Conservation (phyloP, 2,329 filamentous ascomycete genomes). For the Exophiala sideris region DNA sequence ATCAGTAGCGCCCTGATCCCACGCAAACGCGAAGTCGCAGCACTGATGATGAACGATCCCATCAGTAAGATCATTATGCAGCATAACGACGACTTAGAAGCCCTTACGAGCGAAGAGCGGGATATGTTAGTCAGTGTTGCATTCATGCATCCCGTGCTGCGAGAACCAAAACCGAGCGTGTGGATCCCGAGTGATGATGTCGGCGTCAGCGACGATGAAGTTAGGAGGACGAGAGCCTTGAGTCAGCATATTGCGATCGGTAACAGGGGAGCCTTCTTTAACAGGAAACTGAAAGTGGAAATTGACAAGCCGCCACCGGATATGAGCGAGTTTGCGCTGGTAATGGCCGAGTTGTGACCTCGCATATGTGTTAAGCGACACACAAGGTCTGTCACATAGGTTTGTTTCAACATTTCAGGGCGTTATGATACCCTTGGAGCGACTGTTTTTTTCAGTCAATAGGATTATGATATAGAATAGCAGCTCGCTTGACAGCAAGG, state of each 20-base stretch:
- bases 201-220: slow-evolving; percentile 27
- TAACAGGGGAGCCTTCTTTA: slow-evolving; percentile 28
- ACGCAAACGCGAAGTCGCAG: slow-evolving; percentile 10
- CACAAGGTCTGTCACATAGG: slow-evolving; percentile 20
- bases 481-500: too few species aligned
- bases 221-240: slow-evolving; percentile 23
- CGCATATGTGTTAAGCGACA: slow-evolving; percentile 7
- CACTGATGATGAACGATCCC: slow-evolving; percentile 18
- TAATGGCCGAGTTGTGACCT: slow-evolving; percentile 29
- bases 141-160: slow-evolving; percentile 28
- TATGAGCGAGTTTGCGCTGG: slow-evolving; percentile 31
- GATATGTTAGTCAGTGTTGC: slow-evolving; percentile 27
- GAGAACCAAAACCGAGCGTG: slow-evolving; percentile 25
- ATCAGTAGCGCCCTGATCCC: slow-evolving; percentile 11
- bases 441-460: background rate
- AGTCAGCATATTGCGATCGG: slow-evolving; percentile 24
- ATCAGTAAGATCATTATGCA: slow-evolving; percentile 25
- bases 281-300: slow-evolving; percentile 28
- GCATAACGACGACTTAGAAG: slow-evolving; percentile 27
- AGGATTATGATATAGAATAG: too few species aligned
- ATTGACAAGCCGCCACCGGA: slow-evolving; percentile 33
- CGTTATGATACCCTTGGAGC: background rate
- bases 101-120: slow-evolving; percentile 24
- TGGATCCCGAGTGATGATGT: slow-evolving; percentile 28
- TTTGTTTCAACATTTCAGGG: background rate